Conservation (phyloP, 2,329 filamentous ascomycete genomes). For the Diaporthe humulicola region DNA sequence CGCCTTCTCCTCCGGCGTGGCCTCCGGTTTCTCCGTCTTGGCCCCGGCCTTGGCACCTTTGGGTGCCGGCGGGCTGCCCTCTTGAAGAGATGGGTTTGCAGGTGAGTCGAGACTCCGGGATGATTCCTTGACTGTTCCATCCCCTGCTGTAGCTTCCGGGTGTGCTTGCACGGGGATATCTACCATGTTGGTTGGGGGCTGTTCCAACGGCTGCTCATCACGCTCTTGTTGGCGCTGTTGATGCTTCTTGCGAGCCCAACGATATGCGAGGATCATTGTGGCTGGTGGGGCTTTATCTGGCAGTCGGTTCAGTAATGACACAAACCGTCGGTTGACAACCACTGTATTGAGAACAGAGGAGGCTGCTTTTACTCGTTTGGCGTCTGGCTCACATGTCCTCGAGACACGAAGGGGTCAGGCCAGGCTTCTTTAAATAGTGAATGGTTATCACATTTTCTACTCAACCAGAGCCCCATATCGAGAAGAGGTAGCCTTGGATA, state of each 20-base stretch:
- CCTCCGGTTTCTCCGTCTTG: slow-evolving; percentile 28
- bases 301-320: background rate
- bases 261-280: slow-evolving; percentile 45
- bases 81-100: background rate
- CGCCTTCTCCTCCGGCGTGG: slow-evolving; percentile 45
- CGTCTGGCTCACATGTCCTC: background rate
- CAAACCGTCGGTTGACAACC: too few species aligned
- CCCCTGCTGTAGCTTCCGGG: background rate
- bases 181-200: slow-evolving; percentile 7
- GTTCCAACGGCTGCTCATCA: background rate
- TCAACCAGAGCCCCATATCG: background rate
- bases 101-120: background rate
- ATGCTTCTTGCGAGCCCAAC: slow-evolving; percentile 43
- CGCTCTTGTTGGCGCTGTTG: slow-evolving; percentile 33
- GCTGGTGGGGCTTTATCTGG: background rate
- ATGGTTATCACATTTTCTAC: background rate
- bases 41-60: slow-evolving; percentile 5
- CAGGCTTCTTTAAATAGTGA: background rate
- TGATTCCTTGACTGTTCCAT: background rate
- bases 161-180: background rate
- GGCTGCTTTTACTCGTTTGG: background rate
- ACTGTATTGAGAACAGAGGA: background rate
- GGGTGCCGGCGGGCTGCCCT: background rate
- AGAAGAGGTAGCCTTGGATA: slow-evolving; percentile 13
- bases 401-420: background rate